Conservation (phyloP, 2,329 filamentous ascomycete genomes). For the Fusarium oligoseptatum region DNA sequence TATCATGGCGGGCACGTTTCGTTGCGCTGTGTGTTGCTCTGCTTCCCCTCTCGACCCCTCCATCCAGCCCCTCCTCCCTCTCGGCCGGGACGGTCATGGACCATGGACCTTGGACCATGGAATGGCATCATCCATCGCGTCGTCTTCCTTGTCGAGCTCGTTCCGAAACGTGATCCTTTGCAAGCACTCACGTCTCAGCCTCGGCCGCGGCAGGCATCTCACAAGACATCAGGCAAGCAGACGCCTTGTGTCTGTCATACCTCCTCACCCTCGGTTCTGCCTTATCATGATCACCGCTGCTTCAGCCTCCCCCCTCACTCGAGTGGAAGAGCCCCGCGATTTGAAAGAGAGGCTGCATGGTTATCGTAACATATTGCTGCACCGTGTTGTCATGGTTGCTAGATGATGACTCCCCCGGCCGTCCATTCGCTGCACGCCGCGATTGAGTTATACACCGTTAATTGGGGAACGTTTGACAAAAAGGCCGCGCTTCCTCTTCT, state of each 20-base stretch:
- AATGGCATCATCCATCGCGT: conserved; percentile 34
- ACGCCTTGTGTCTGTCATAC: conserved; percentile 1
- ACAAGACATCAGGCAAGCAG: conserved; percentile 3
- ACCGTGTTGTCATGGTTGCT: conserved; percentile 26
- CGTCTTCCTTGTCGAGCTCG: conserved; percentile 27
- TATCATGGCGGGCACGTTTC: conserved; percentile 34
- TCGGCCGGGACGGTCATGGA: conserved; percentile 10
- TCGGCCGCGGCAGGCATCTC: conserved; percentile 36
- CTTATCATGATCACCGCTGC: conserved; percentile 27
- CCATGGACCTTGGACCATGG: background rate
- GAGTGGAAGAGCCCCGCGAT: conserved; percentile 4
- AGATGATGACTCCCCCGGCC: conserved; percentile 25
- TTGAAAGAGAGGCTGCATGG: background rate
- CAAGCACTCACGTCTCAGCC: conserved; percentile 30
- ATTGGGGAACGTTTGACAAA: background rate
- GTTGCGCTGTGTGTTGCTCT: background rate
- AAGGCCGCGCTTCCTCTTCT: background rate
- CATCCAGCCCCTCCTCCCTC: conserved; percentile 17
- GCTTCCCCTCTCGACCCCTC: conserved; percentile 8
- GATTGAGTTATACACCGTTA: conserved; percentile 17
- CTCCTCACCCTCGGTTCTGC: conserved; percentile 7
- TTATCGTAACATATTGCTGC: conserved; percentile 16
- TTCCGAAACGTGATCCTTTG: conserved; percentile 27
- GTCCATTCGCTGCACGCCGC: conserved; percentile 20
- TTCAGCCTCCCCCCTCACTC: conserved; percentile 15